Evolutionary conservation across 805 yeast species (phyloP), one percentile per base, ranked within the genome.

Genomic region (Priceomyces carsonii): DNA sequence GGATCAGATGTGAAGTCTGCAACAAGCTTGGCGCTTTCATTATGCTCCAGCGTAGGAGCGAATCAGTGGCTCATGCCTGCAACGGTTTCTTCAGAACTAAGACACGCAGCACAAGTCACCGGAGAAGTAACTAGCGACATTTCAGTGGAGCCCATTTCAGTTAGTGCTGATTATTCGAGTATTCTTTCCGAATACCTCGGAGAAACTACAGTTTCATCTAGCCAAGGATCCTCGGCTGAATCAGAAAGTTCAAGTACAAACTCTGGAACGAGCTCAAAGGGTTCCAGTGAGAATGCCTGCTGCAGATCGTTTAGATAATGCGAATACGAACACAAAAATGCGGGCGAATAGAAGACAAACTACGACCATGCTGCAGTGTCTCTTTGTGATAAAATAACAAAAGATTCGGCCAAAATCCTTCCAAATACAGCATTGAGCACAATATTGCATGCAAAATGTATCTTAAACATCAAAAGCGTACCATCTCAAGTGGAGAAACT

Each of bases 51-150:
- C 10, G 73, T 59, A 10, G 74, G 75, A 20, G 73, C 71, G 18
- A 52, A 60, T 35, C 45, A 57, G 8, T 71, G 75, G 75, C 52
- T 62, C 51, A 63, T 71, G 68, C 76, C 75, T 18, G 65, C 66
- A 3, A 60, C 71, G 4, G 47, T 64, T 28, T 58, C 70, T 5
- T 43, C 60, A 7, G 55, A 35, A 10, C 37, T 68, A 20, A 36
- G 47, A 14, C 25, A 34, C 9, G 68, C 69, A 14, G 66, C 51
- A 14, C 44, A 3, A 33, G 36, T 5, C 19, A 22, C 12, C 12
- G 18, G 25, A 26, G 13, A 27, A 19, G 21, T 26, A 4, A 32
- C 35, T 16, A 22, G 6, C 13, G 17, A 12, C 21, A 27, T 6
- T 27, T 24, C 26, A 13, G 26, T n/a, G 13, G n/a, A 24, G 15